These are phyloP conservation scores for California macrophylla DNA, from an alignment of 441 rosid genomes.

Conservation along the genomic window DNA sequence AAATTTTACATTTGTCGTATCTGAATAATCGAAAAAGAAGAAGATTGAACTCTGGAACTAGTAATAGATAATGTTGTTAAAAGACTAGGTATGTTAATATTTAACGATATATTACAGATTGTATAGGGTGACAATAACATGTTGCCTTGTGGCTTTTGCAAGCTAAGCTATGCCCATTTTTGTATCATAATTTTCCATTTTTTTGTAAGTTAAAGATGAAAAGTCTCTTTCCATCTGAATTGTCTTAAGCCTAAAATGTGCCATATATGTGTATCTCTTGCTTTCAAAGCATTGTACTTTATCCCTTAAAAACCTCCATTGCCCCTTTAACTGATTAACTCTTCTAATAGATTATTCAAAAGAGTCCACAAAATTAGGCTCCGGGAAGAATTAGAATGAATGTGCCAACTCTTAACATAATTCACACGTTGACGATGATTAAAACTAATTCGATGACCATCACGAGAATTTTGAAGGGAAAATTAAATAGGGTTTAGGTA, in stretches of 20 bases:
- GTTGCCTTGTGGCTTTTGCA: slow-evolving; percentile 36
- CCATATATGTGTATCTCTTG: slow-evolving; percentile 25
- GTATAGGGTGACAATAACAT: not conserved
- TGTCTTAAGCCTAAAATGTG: not conserved
- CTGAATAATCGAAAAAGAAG: too few species aligned
- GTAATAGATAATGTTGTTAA: too few species aligned
- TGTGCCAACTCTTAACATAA: too few species aligned
- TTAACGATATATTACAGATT: too few species aligned
- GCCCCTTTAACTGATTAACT: not conserved
- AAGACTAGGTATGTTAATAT: too few species aligned
- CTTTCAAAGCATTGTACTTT: slow-evolving; percentile 31
- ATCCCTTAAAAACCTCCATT: not conserved
- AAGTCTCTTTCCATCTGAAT: slow-evolving; percentile 31
- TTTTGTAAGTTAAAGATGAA: slow-evolving; percentile 27
- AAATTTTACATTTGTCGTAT: too few species aligned
- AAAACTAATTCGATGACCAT: too few species aligned
- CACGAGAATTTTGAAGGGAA: not conserved
- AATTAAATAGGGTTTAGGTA: not conserved
- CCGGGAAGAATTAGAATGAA: too few species aligned
- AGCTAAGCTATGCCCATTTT: slow-evolving; percentile 24
- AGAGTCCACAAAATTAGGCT: not conserved
- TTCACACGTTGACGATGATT: too few species aligned
- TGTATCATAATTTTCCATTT: not conserved
- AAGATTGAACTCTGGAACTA: too few species aligned
- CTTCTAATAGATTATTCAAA: not conserved